phyloP scores from a whole-genome alignment of 2,329 filamentous ascomycete species.

The Ceratocystis huliohia region DNA sequence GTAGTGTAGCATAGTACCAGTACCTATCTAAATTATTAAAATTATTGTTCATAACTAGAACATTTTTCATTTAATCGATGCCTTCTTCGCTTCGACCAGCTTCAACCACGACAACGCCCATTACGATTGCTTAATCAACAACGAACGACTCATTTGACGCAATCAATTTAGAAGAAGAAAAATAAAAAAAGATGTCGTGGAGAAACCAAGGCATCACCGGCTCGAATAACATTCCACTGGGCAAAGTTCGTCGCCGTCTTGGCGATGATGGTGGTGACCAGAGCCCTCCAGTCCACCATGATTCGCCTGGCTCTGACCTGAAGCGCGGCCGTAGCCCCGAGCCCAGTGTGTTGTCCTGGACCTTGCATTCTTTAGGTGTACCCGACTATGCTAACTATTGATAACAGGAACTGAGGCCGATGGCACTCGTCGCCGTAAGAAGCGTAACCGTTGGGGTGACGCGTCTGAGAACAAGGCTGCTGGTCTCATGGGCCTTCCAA shows the following conservation, averaged over 20 bases:
- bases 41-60: background rate
- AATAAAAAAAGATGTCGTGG: slow-evolving; percentile 45
- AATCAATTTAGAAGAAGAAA: no score
- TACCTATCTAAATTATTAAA: background rate
- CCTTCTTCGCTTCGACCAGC: background rate
- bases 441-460: slow-evolving; percentile 97
- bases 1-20: background rate
- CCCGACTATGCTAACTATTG: background rate
- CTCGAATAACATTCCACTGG: slow-evolving; percentile 94
- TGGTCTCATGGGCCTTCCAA: slow-evolving; percentile 91
- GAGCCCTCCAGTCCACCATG: slow-evolving; percentile 8
- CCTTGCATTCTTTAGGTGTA: background rate
- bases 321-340: slow-evolving; percentile 93
- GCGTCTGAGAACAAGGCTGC: slow-evolving; percentile 97
- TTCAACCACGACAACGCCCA: background rate
- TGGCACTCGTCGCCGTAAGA: slow-evolving; percentile 82
- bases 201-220: slow-evolving; percentile 78
- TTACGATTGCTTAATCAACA: background rate
- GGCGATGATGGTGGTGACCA: slow-evolving; percentile 36
- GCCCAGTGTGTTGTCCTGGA: slow-evolving; percentile 45
- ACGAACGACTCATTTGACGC: background rate
- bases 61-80: slow-evolving; percentile 6
- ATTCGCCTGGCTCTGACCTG: slow-evolving; percentile 32
- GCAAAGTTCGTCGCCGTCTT: slow-evolving; percentile 68
- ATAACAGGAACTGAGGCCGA: slow-evolving; percentile 45